These are phyloP conservation scores for Alliaria petiolata DNA, from an alignment of 345 rosid species.

Conservation along the genomic window DNA sequence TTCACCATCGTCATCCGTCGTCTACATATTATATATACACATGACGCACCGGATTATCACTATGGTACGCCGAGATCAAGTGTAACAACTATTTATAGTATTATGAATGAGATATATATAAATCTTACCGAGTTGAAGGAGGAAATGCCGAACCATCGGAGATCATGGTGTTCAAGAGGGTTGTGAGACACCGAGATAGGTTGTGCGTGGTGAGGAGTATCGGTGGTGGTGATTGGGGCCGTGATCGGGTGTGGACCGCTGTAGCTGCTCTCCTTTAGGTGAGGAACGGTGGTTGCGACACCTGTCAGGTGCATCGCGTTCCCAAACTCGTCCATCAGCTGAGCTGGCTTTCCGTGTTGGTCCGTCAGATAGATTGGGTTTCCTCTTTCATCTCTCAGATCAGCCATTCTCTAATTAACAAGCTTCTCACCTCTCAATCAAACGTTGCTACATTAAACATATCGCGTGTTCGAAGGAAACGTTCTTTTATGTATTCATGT, in stretches of 20 bases:
- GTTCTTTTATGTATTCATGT: not conserved
- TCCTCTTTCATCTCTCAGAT: conserved; percentile 54
- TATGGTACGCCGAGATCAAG: not conserved
- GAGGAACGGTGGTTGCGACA: conserved; percentile 43
- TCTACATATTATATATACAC: not conserved
- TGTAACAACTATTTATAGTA: not conserved
- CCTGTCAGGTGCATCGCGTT: conserved; percentile 56
- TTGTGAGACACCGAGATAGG: conserved; percentile 18
- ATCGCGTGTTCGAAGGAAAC: not conserved
- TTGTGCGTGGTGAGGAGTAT: conserved; percentile 25
- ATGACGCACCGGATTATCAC: not conserved
- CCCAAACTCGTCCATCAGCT: conserved; percentile 55
- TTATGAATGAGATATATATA: not conserved
- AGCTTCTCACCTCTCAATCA: not conserved
- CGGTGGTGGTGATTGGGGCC: conserved; percentile 24
- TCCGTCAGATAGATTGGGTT: conserved; percentile 47
- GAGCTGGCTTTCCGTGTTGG: conserved; percentile 49
- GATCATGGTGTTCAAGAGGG: conserved; percentile 1
- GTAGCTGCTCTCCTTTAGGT: conserved; percentile 26
- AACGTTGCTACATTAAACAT: not conserved
- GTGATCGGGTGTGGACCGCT: conserved; percentile 31
- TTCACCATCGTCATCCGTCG: conserved; percentile 49
- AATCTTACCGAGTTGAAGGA: not conserved
- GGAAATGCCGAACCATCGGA: not conserved
- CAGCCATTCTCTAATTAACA: conserved; percentile 40